Evolutionary conservation across 306 rosid genomes (phyloP).

Genomic region (Alnus rubra): DNA sequence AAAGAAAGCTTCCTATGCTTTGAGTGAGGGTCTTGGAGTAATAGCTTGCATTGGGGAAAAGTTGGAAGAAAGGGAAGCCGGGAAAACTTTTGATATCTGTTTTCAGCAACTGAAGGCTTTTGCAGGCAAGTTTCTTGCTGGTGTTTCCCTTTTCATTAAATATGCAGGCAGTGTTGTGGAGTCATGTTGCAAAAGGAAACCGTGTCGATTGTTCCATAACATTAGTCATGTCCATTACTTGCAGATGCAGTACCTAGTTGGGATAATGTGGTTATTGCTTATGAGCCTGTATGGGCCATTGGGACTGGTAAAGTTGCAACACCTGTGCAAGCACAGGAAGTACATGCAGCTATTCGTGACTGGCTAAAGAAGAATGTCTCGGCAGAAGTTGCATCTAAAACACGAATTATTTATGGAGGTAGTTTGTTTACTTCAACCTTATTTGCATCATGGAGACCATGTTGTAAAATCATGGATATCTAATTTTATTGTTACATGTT

Average conservation of each 20-base stretch:
- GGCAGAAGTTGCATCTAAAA: constrained; percentile 86
- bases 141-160: constrained; percentile 17
- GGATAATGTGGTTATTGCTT: constrained; percentile 90
- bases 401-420: constrained; percentile 97
- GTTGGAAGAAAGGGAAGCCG: constrained; percentile 91
- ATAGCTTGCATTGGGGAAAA: constrained; percentile 97
- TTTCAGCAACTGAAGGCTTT: constrained; percentile 84
- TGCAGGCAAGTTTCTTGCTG: constrained; percentile 56
- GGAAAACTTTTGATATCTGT: constrained; percentile 88
- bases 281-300: constrained; percentile 99
- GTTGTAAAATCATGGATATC: background rate
- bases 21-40: constrained; percentile 91
- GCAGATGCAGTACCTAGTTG: constrained; percentile 93
- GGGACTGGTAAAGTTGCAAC: constrained; percentile 99
- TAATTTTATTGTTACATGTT: background rate
- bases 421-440: constrained; percentile 25
- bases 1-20: constrained; percentile 96
- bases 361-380: constrained; percentile 89
- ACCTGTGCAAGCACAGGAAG: constrained; percentile 98
- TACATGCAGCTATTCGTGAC: constrained; percentile 85
- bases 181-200: background rate
- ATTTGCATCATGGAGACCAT: constrained; percentile 18
- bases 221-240: constrained; percentile 15
- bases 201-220: constrained; percentile 14
- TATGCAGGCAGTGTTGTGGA: background rate